phyloP scores from a whole-genome alignment of 352 stramenopile species.

The Nothophytophthora sp. region DNA sequence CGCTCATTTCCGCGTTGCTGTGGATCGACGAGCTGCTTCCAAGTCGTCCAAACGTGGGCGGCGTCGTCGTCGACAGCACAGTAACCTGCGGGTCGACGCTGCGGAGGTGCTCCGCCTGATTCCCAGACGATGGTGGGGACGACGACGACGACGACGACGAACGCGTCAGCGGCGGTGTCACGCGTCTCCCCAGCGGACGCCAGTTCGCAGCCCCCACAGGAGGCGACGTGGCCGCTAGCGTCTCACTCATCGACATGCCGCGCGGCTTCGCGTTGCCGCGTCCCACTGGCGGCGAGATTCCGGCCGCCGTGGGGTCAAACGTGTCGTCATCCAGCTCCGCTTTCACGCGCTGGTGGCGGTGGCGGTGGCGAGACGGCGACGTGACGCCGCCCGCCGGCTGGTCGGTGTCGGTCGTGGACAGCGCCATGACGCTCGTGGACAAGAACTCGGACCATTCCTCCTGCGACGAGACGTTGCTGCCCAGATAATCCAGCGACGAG shows the following conservation, averaged over 20 bases:
- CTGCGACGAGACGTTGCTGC: constrained; percentile 27
- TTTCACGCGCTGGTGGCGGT: no score
- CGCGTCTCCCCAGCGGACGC: constrained; percentile 51
- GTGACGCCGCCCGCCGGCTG: background rate
- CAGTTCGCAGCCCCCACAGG: constrained; percentile 27
- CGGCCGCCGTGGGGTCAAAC: background rate
- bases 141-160: constrained; percentile 20
- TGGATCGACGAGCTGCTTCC: constrained; percentile 27
- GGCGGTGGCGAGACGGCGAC: constrained; percentile 14
- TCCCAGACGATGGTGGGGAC: constrained; percentile 18
- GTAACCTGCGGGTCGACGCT: constrained; percentile 12
- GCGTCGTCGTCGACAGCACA: constrained; percentile 18
- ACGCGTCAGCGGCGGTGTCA: constrained; percentile 21
- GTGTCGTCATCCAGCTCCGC: no score
- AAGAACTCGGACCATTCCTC: constrained; percentile 69
- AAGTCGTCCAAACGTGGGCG: constrained; percentile 22
- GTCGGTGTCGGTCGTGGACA: constrained; percentile 42
- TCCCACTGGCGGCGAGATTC: constrained; percentile 3
- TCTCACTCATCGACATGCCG: constrained; percentile 47
- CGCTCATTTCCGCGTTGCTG: constrained; percentile 1
- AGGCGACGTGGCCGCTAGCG: constrained; percentile 29
- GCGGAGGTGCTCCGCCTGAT: constrained; percentile 25
- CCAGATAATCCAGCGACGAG: constrained; percentile 57
- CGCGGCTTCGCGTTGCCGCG: constrained; percentile 24
- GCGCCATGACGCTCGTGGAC: constrained; percentile 62